Conservation (phyloP, 352 stramenopile genomes). For the Globisporangium orthogonon region DNA sequence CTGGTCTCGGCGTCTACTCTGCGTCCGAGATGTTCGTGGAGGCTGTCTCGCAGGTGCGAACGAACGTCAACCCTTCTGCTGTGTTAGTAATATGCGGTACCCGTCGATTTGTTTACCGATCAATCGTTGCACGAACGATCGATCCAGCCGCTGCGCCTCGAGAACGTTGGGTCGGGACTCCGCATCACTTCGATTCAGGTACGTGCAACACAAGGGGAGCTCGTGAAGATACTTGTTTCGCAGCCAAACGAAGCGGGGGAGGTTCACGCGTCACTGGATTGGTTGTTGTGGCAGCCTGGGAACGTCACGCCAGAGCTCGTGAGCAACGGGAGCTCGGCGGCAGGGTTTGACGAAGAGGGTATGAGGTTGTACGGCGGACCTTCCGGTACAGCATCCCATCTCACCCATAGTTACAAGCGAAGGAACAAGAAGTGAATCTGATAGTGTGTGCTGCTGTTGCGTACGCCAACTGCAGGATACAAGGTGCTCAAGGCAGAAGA, state of each 20-base stretch:
- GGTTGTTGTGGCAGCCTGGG: slow-evolving; percentile 43
- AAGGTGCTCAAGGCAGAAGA: slow-evolving; percentile 80
- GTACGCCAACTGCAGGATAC: slow-evolving; percentile 29
- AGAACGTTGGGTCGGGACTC: slow-evolving; percentile 82
- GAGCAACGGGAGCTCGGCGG: slow-evolving; percentile 63
- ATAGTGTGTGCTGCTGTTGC: background rate
- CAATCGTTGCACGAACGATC: background rate
- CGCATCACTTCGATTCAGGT: slow-evolving; percentile 84
- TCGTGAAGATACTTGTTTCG: no score
- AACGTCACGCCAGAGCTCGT: slow-evolving; percentile 89
- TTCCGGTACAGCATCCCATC: slow-evolving; percentile 23
- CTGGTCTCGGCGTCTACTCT: slow-evolving; percentile 82
- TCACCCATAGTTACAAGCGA: no score
- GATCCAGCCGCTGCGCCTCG: slow-evolving; percentile 50
- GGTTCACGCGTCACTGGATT: background rate
- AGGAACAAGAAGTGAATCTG: no score
- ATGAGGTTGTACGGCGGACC: slow-evolving; percentile 55
- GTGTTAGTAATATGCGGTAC: no score
- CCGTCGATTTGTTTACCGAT: background rate
- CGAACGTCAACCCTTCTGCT: no score
- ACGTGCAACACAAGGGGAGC: background rate
- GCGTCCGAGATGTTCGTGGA: slow-evolving; percentile 91
- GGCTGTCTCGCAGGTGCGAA: slow-evolving; percentile 66
- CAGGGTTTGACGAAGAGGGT: slow-evolving; percentile 71
- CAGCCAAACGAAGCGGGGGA: no score